Percentiles rank a stretch among this genome's conserved stretches.
Conservation (phyloP, 139 green algal species). For the Marvania coccoides region DNA sequence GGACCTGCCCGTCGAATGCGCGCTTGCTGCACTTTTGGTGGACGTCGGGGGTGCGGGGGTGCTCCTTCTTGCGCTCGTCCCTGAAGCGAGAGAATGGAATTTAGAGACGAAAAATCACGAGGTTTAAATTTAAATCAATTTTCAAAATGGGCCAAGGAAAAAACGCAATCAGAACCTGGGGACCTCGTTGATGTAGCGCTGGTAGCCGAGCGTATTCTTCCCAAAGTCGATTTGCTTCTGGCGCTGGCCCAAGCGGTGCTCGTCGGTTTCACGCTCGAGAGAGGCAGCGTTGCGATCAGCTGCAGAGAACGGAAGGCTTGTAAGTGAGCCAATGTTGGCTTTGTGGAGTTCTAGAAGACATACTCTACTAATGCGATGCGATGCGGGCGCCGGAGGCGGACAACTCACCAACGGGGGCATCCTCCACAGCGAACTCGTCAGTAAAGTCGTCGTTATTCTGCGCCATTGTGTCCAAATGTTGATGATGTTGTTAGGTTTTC, state of each 20-base stretch:
- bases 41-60: constrained; percentile 55
- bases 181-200: constrained; percentile 57
- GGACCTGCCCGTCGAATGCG: constrained; percentile 42
- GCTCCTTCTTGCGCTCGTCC: constrained; percentile 19
- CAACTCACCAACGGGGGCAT: constrained; percentile 8
- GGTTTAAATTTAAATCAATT: background rate
- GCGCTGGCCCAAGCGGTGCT: constrained; percentile 49
- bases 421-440: constrained; percentile 25
- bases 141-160: background rate
- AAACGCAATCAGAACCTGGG: constrained; percentile 38
- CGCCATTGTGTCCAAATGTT: too few relatives aligned
- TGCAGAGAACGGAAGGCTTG: background rate
- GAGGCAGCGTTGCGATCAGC: background rate
- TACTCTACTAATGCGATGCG: background rate
- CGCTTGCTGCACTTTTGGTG: constrained; percentile 48
- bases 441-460: constrained; percentile 13
- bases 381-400: background rate
- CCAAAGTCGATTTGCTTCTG: constrained; percentile 88
- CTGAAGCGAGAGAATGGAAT: constrained; percentile 17
- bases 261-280: constrained; percentile 26
- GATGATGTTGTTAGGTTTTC: too few relatives aligned
- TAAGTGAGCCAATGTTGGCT: background rate
- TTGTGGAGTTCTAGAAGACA: background rate
- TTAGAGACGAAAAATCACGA: background rate
- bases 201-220: constrained; percentile 87